Conservation (phyloP, 2,329 filamentous ascomycete genomes). For the Davidsoniella neocaledoniae region DNA sequence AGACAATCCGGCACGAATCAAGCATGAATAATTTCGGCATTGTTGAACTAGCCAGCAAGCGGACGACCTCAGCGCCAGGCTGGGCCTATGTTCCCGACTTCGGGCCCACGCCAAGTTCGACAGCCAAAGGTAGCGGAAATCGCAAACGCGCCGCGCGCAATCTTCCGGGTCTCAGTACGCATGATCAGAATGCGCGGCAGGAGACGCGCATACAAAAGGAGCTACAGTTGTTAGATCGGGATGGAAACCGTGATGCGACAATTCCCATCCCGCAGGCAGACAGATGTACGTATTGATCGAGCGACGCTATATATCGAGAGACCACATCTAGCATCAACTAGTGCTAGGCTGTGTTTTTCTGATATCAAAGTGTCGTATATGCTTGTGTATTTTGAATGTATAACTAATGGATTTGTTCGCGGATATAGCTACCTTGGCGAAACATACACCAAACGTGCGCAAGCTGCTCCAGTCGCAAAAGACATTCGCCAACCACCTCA, state of each 20-base stretch:
- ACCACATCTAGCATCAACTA: background rate
- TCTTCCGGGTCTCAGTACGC: constrained; percentile 31
- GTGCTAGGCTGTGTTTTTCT: background rate
- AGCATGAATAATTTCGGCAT: constrained; percentile 57
- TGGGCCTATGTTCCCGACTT: constrained; percentile 86
- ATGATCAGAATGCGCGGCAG: constrained; percentile 64
- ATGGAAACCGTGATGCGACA: constrained; percentile 56
- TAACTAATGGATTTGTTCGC: background rate
- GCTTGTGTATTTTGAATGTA: no score
- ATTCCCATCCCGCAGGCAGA: constrained; percentile 49
- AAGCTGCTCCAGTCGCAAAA: constrained; percentile 68
- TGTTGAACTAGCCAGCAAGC: constrained; percentile 60
- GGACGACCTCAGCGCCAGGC: constrained; percentile 57
- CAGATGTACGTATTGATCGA: constrained; percentile 20
- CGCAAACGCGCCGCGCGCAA: constrained; percentile 58
- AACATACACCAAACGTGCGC: constrained; percentile 53
- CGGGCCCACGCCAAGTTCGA: constrained; percentile 33
- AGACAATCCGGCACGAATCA: background rate
- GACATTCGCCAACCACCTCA: constrained; percentile 68
- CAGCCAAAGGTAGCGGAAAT: constrained; percentile 32
- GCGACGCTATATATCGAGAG: background rate
- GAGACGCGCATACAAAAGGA: constrained; percentile 68
- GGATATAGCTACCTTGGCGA: constrained; percentile 17
- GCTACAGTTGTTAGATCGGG: constrained; percentile 65
- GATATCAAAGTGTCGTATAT: no score